Evolutionary conservation across 371 early-diverging fungal species (phyloP).

Genomic region (Nosema bombycis): DNA sequence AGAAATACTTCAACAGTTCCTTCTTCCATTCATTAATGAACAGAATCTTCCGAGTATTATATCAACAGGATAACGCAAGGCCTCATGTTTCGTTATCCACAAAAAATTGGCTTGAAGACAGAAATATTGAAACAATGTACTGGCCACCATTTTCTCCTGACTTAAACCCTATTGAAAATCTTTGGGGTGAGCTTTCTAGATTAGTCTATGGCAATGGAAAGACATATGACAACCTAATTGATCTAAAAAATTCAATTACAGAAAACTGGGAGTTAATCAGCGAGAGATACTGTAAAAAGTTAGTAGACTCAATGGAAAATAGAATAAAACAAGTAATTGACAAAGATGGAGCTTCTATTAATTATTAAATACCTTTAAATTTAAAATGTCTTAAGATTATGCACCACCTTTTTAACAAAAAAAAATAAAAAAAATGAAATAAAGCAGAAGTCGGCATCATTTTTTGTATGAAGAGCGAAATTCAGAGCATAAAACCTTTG

Average conservation of each 20-base stretch:
- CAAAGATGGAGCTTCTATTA: not conserved
- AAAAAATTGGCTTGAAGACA: constrained; percentile 1
- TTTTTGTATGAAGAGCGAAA: too few relatives aligned
- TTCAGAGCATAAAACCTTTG: too few relatives aligned
- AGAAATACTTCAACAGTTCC: not conserved
- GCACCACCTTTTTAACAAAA: too few relatives aligned
- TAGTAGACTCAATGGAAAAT: not conserved
- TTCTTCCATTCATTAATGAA: not conserved
- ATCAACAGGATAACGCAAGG: constrained; percentile 9
- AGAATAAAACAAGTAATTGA: not conserved
- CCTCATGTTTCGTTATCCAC: not conserved
- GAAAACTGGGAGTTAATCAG: not conserved
- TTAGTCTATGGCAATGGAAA: not conserved
- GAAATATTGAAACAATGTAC: constrained; percentile 1
- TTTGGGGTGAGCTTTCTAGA: constrained; percentile 14
- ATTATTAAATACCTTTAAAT: not conserved
- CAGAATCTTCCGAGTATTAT: not conserved
- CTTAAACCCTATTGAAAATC: constrained; percentile 12
- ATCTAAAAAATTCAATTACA: not conserved
- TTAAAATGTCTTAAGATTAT: not conserved
- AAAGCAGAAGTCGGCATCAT: too few relatives aligned
- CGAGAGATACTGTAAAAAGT: not conserved
- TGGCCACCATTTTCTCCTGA: constrained; percentile 11
- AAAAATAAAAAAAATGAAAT: too few relatives aligned
- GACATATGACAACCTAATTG: not conserved